Evolutionary conservation across 2,329 filamentous ascomycete genomes (phyloP).

Genomic region (Cladophialophora bantiana): DNA sequence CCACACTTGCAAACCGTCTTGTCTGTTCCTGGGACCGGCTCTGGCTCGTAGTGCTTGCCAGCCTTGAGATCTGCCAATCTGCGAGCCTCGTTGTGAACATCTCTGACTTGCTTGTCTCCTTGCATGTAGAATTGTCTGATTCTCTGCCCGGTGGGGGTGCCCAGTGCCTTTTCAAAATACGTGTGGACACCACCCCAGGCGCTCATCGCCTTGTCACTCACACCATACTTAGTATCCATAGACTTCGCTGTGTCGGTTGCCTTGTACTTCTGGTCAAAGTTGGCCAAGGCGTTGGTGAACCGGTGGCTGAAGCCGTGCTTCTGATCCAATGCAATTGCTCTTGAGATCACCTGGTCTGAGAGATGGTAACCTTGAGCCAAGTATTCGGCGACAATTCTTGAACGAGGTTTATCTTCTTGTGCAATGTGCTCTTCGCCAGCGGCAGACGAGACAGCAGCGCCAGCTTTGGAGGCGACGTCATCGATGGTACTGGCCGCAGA

Average conservation of each 20-base stretch:
- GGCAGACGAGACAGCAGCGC: conserved; percentile 60
- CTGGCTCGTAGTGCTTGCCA: conserved; percentile 52
- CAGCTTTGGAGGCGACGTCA: conserved; percentile 67
- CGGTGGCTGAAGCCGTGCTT: conserved; percentile 83
- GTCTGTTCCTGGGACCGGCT: conserved; percentile 46
- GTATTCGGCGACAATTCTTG: conserved; percentile 94
- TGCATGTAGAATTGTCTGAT: conserved; percentile 86
- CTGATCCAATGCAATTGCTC: conserved; percentile 84
- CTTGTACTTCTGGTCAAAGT: conserved; percentile 85
- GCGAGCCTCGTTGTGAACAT: conserved; percentile 90
- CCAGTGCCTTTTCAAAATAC: conserved; percentile 94
- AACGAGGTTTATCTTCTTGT: conserved; percentile 96
- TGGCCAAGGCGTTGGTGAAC: conserved; percentile 77
- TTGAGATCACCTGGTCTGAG: conserved; percentile 77
- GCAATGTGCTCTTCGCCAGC: conserved; percentile 68
- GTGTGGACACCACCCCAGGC: conserved; percentile 74
- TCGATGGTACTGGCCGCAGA: conserved; percentile 72
- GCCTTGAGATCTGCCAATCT: conserved; percentile 87
- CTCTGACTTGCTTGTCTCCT: conserved; percentile 85
- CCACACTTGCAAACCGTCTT: conserved; percentile 53
- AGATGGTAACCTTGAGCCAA: conserved; percentile 92
- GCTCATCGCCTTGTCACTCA: conserved; percentile 74
- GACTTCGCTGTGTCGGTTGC: conserved; percentile 85
- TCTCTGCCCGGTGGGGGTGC: conserved; percentile 86
- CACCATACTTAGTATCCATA: conserved; percentile 83